Evolutionary conservation across 2,329 filamentous ascomycete genomes (phyloP).

Genomic region (Microcera coccophila): DNA sequence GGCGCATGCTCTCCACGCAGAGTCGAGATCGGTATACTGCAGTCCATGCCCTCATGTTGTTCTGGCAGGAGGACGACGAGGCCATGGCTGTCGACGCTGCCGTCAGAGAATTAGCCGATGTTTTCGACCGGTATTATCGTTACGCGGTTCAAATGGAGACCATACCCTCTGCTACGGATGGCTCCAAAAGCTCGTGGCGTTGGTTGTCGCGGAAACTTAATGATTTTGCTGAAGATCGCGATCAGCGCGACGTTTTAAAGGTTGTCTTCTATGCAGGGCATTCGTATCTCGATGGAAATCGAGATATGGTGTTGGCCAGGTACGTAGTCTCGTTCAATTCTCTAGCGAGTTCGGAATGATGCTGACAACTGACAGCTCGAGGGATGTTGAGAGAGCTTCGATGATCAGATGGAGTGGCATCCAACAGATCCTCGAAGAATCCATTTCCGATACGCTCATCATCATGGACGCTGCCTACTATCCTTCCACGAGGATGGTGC

Average conservation of each 20-base stretch:
- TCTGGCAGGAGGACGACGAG: slow-evolving; percentile 55
- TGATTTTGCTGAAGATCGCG: slow-evolving; percentile 50
- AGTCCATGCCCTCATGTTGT: slow-evolving; percentile 51
- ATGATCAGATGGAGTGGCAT: slow-evolving; percentile 54
- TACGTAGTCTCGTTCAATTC: slow-evolving; percentile 22
- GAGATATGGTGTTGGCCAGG: slow-evolving; percentile 57
- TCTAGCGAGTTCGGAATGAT: background rate
- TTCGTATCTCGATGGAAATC: slow-evolving; percentile 51
- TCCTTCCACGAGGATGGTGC: slow-evolving; percentile 49
- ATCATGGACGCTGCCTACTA: slow-evolving; percentile 59
- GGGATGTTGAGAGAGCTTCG: slow-evolving; percentile 41
- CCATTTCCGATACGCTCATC: slow-evolving; percentile 52
- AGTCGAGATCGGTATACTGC: slow-evolving; percentile 50
- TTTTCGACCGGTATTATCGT: slow-evolving; percentile 51
- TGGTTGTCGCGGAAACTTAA: slow-evolving; percentile 52
- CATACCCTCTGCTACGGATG: slow-evolving; percentile 48
- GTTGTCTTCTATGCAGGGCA: slow-evolving; percentile 57
- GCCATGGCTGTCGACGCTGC: slow-evolving; percentile 36
- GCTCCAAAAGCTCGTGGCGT: slow-evolving; percentile 47
- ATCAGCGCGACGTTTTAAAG: slow-evolving; percentile 55
- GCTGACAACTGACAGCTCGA: slow-evolving; percentile 40
- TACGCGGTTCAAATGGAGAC: slow-evolving; percentile 46
- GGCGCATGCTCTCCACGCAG: slow-evolving; percentile 47
- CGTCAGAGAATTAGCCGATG: slow-evolving; percentile 46
- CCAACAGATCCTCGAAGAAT: slow-evolving; percentile 54